Percentiles rank a stretch among this genome's conserved stretches.
Evolutionary conservation across 305 asterid genomes (phyloP).

Genomic region (Ilex paraguariensis): DNA sequence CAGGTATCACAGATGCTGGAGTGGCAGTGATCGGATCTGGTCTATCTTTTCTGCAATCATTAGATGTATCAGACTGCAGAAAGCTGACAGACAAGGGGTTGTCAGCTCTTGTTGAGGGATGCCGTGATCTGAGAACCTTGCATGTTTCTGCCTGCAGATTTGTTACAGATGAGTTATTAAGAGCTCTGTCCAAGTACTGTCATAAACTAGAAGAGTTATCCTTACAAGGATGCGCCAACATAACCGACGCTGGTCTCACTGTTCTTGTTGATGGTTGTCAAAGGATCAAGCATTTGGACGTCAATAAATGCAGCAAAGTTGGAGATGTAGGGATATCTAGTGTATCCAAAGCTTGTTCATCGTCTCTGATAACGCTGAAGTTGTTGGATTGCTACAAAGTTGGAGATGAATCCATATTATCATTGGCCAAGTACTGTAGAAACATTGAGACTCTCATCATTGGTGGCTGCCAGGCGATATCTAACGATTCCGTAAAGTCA

Average conservation of each 20-base stretch:
- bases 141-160: slow-evolving; percentile 73
- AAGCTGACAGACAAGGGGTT: slow-evolving; percentile 79
- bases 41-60: slow-evolving; percentile 54
- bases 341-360: slow-evolving; percentile 58
- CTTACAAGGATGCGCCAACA: slow-evolving; percentile 64
- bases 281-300: slow-evolving; percentile 53
- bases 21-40: slow-evolving; percentile 54
- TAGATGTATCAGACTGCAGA: slow-evolving; percentile 85
- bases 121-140: slow-evolving; percentile 55
- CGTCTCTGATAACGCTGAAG: slow-evolving; percentile 56
- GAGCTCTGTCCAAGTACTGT: slow-evolving; percentile 46
- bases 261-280: slow-evolving; percentile 68
- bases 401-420: slow-evolving; percentile 57
- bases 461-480: slow-evolving; percentile 75
- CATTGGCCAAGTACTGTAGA: slow-evolving; percentile 54
- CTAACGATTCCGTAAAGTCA: slow-evolving; percentile 58
- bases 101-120: slow-evolving; percentile 59
- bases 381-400: slow-evolving; percentile 69
- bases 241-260: slow-evolving; percentile 69
- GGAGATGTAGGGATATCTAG: slow-evolving; percentile 58
- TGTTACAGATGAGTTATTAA: slow-evolving; percentile 50
- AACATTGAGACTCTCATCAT: slow-evolving; percentile 61
- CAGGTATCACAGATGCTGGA: slow-evolving; percentile 85
- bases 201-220: slow-evolving; percentile 54
- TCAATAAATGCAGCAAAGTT: slow-evolving; percentile 72